Conservation (phyloP, 495 filamentous ascomycete genomes). For the Penicilliopsis zonata region DNA sequence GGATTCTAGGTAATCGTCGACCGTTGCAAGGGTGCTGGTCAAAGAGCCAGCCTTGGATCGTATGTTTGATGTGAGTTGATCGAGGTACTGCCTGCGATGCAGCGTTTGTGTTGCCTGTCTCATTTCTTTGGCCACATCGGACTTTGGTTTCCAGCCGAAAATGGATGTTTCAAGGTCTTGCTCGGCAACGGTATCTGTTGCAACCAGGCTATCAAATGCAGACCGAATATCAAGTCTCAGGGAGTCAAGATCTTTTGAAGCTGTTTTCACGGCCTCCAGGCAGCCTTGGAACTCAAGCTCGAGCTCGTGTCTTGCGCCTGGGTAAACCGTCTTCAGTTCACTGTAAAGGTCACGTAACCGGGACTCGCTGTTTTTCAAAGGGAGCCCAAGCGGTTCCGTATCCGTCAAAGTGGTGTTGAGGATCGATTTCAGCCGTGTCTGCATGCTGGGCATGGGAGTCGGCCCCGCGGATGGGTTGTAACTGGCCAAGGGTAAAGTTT, state of each 20-base stretch:
- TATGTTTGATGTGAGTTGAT: conserved; percentile 24
- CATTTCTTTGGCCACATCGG: conserved; percentile 14
- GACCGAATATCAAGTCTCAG: conserved; percentile 29
- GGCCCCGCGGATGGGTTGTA: conserved; percentile 5
- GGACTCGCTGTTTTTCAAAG: conserved; percentile 25
- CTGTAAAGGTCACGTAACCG: conserved; percentile 19
- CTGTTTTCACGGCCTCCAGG: conserved; percentile 21
- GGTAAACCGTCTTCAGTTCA: conserved; percentile 19
- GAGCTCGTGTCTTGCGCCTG: conserved; percentile 23
- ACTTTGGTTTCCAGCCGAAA: conserved; percentile 2
- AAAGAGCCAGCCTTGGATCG: conserved; percentile 25
- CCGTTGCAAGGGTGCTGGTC: conserved; percentile 17
- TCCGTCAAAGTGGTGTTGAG: conserved; percentile 21
- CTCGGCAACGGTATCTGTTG: conserved; percentile 6
- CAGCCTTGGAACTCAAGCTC: conserved; percentile 32
- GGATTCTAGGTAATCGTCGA: conserved; percentile 33
- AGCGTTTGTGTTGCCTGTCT: conserved; percentile 21
- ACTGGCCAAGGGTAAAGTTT: conserved; percentile 3
- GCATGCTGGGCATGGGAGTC: conserved; percentile 13
- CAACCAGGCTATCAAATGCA: conserved; percentile 25
- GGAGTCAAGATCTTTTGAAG: conserved; percentile 25
- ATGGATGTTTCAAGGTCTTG: conserved; percentile 1
- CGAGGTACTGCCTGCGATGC: conserved; percentile 26
- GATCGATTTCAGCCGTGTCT: conserved; percentile 20
- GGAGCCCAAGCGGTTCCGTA: conserved; percentile 14